A percentile compares a stretch with the other conserved stretches of the same genome.
phyloP scores from a whole-genome alignment of 192 early-diverging fungal genomes.

The Spizellomyces sp. region DNA sequence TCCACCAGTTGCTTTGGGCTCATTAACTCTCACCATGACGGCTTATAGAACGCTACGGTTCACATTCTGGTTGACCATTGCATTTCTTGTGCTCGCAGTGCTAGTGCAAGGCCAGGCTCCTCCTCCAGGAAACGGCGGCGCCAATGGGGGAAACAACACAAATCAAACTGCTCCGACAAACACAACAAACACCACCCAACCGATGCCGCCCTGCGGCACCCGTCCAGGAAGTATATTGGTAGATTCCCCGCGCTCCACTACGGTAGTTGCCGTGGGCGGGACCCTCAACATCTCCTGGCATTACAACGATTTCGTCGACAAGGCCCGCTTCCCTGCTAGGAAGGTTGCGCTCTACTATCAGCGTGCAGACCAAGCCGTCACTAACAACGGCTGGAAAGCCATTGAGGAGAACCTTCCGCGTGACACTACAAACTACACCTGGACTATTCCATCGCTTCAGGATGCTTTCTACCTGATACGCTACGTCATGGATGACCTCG shows the following conservation, averaged over 20 bases:
- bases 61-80: too few relatives aligned
- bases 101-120: neutral
- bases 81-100: too few relatives aligned
- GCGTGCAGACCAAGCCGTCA: neutral
- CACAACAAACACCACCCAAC: slow-evolving; percentile 10
- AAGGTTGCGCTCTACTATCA: slow-evolving; percentile 30
- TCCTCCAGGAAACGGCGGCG: neutral
- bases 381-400: slow-evolving; percentile 18
- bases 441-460: slow-evolving; percentile 26
- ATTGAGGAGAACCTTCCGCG: slow-evolving; percentile 12
- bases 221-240: slow-evolving; percentile 26
- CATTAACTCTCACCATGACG: too few relatives aligned
- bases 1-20: too few relatives aligned
- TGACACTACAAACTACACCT: slow-evolving; percentile 7
- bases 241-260: slow-evolving; percentile 3
- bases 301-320: slow-evolving; percentile 30
- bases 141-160: neutral
- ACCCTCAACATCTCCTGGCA: slow-evolving; percentile 37
- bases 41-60: too few relatives aligned
- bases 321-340: slow-evolving; percentile 16
- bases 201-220: slow-evolving; percentile 19
- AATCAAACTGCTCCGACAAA: neutral
- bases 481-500: slow-evolving; percentile 32
- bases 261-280: slow-evolving; percentile 16
- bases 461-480: slow-evolving; percentile 27